Evolutionary conservation across 2,329 filamentous ascomycete genomes (phyloP), one percentile per base, ranked within the genome.

Genomic region (Nothomitra cinnamomea): DNA sequence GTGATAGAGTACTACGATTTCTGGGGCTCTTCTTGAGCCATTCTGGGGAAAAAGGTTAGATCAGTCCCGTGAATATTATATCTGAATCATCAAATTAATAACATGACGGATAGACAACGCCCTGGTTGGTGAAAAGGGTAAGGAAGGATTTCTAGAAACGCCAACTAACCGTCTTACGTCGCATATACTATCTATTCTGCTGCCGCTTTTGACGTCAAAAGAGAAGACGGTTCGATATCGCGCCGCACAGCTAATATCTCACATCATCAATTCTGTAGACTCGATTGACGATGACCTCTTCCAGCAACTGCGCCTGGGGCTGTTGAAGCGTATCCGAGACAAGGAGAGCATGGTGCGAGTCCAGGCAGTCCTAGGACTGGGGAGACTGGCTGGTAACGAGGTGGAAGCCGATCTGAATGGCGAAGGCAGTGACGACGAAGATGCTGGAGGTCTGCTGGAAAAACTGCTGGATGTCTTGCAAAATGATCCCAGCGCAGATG

Each of bases 201-300:
- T 94, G 2, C 84, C 85, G 3, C 70, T 95, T n/a, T 73, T 95
- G 56, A 77, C 76, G 8, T 80, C 85, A 43, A 96, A 95, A 68
- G 92, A 98, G 68, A 96, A 95, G 68, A 84, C 84, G 56, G 84
- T 96, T 48, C 80, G 92, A 55, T 98, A 87, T 67, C 78, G 92
- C 55, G 80, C 88, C 3, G 94, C 90, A 0, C 92, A 98, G 65
- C 78, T 95, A 52, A 80, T 94, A 53, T 85, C 88, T 1, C 86
- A 95, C 64, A 82, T 95, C 57, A 83, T 98, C 69, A 95, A 95
- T 69, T 92, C 85, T 12, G 75, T 98, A 24, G 87, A 94, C 57
- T 83, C 87, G 1, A 87, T 96, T 60, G 92, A 96, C 61, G 88
- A 95, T 64, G 87, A 92, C 50, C 70, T 95, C 10, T 98, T 94